Evolutionary conservation across 495 filamentous ascomycete genomes (phyloP), one percentile per base, ranked within the genome.

Genomic region (Pyronema domesticum): DNA sequence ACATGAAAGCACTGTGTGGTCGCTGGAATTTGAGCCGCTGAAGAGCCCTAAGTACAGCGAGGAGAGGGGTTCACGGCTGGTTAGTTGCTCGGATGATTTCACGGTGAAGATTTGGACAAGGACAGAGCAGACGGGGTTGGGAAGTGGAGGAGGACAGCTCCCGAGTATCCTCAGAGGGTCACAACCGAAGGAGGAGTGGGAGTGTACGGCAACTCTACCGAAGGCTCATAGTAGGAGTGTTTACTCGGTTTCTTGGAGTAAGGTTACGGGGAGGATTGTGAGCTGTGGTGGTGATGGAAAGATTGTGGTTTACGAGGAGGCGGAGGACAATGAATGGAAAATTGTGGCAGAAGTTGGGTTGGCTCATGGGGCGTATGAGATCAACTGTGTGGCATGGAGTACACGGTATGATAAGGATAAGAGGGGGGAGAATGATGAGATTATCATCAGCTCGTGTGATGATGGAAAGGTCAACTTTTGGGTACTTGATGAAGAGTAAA

Each of bases 361-460:
- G 8, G 85, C 83, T 5, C 91, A 98, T 67, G 88, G 82, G 0
- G 83, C 91, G 5, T 95, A 86, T 65, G 91, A 98, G 68, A 72
- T 96, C 58, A 98, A 98, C 57, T 84, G 94, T 65, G 77, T 87
- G 34, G 76, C 77, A 7, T 96, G 91, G 89, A 80, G 79, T 48
- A 74, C 71, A 60, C 63, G 79, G 39, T 80, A 71, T 59, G 79
- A 81, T 57, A 54, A 67, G 3, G 73, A 66, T 6, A 63, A 64
- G 46, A 70, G 60, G 51, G 67, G 68, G 6, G 70, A 72, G 13
- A 72, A 73, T 6, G 81, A 89, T 58, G 86, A 91, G 67, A 77
- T 89, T 58, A 67, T 93, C 48, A 71, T 89, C 10, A 82, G 81
- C 7, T 86, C 83, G 1, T 86, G 83, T 4, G 86, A 93, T 62